A percentile compares a stretch with the other conserved stretches of the same genome.
phyloP scores from a whole-genome alignment of 441 rosid genomes.

The Corymbia citriodora region DNA sequence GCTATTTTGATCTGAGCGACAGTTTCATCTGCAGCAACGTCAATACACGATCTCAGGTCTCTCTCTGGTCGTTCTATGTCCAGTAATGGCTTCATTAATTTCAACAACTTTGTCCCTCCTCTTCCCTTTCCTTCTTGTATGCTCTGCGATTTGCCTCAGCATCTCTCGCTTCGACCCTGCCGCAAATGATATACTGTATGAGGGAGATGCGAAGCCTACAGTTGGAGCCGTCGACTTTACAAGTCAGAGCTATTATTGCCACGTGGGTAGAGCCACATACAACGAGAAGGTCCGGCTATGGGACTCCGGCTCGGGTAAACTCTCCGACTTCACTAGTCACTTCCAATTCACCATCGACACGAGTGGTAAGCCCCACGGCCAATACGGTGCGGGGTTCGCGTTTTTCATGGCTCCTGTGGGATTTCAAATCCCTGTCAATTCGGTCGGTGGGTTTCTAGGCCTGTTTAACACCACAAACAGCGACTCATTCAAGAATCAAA shows the following conservation, averaged over 20 bases:
- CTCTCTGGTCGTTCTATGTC: too few relatives aligned
- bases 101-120: too few relatives aligned
- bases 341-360: neutral
- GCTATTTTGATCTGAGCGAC: too few relatives aligned
- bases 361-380: neutral
- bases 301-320: constrained; percentile 25
- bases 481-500: neutral
- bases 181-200: constrained; percentile 1
- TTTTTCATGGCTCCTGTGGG: neutral
- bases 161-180: constrained; percentile 11
- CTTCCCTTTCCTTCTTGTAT: neutral
- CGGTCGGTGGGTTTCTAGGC: neutral
- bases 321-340: constrained; percentile 2
- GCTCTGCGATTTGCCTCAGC: constrained; percentile 7
- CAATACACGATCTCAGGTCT: too few relatives aligned
- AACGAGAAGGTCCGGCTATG: constrained; percentile 27
- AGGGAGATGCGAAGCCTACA: constrained; percentile 29
- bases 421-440: neutral
- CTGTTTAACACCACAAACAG: neutral
- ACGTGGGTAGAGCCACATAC: constrained; percentile 49
- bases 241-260: constrained; percentile 11
- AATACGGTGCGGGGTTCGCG: neutral
- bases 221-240: constrained; percentile 29
- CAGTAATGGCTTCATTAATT: too few relatives aligned
- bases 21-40: too few relatives aligned